A percentile compares a stretch with the other conserved stretches of the same genome.
Conservation (phyloP, 768 basidiomycete species). For the Lactarius sp. region DNA sequence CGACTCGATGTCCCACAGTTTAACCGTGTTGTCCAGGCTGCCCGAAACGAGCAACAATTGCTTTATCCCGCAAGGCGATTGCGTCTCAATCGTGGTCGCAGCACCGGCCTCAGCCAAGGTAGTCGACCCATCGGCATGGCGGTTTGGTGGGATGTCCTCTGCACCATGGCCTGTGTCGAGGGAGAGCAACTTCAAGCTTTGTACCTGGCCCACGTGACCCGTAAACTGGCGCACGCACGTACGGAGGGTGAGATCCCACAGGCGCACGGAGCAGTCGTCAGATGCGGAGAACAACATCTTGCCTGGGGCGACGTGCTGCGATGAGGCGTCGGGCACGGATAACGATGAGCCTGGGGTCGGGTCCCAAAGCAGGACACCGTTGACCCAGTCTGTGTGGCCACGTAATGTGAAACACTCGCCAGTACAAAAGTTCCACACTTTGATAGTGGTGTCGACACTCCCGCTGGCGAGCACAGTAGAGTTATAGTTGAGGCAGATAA, state of each 20-base stretch:
- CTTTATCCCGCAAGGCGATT: constrained; percentile 5
- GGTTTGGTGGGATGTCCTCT: neutral
- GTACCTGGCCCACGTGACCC: constrained; percentile 94
- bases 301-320: constrained; percentile 63
- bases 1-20: constrained; percentile 90
- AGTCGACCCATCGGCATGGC: neutral
- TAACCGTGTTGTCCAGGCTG: constrained; percentile 92
- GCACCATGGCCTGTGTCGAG: constrained; percentile 39
- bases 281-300: constrained; percentile 98
- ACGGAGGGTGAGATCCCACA: constrained; percentile 86
- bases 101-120: constrained; percentile 5
- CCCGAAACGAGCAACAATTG: constrained; percentile 78
- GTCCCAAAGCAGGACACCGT: constrained; percentile 92
- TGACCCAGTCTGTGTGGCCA: constrained; percentile 96
- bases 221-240: constrained; percentile 78
- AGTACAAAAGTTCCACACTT: constrained; percentile 89
- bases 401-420: constrained; percentile 89
- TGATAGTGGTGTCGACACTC: constrained; percentile 91
- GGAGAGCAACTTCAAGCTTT: constrained; percentile 77
- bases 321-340: constrained; percentile 31
- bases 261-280: constrained; percentile 87
- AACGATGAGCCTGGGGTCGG: constrained; percentile 34
- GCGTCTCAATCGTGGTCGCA: neutral
- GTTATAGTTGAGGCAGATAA: constrained; percentile 89
- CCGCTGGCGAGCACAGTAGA: constrained; percentile 89